Evolutionary conservation across 2,329 filamentous ascomycete species (phyloP), one percentile per base, ranked within the genome.

Genomic region (Metarhizium brunneum): DNA sequence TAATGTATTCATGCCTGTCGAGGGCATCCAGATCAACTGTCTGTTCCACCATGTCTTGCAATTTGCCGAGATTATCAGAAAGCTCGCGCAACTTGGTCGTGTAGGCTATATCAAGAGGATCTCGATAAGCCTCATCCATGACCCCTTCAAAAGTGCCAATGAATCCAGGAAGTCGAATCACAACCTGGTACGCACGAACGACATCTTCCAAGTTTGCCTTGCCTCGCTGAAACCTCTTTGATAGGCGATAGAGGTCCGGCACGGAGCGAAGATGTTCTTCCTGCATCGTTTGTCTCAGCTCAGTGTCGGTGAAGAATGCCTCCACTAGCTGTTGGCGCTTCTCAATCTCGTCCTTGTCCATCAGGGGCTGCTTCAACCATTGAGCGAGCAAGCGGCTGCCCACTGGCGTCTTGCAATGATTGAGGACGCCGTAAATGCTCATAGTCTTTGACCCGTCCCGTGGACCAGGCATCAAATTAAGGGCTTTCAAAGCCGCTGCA

Each of bases 21-120:
- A 99, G 82, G 2, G 94, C 94, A 56, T 96, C 90, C 0, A 99
- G 82, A 66, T 99, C 94, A 14, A 99, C 92, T 0, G 95, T 99
- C 2, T 94, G 96, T 74, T 99, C 94, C 0, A 99, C 94, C 90
- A 99, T 96, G 68, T 99, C 94, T 66, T 92, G 89, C 11, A 99
- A 77, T 67, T 91, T 96, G 30, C 82, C 85, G 52, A 99, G 79
- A 65, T 85, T 89, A 65, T 90, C 85, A 6, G 86, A 88, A 58
- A 90, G 82, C 58, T 88, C 83, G 51, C 82, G 83, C 43, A 99
- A 76, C 68, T 95, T 95, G 30, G 82, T 81, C 0, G 92, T 96
- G 68, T 99, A 99, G 29, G 90, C 86, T 6, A 81, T 81, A 60
- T 97, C 92, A 0, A 99, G 78, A 0, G 91, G 88, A 58, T 90